Conservation (phyloP, 306 rosid genomes). For the Quercus glauca region DNA sequence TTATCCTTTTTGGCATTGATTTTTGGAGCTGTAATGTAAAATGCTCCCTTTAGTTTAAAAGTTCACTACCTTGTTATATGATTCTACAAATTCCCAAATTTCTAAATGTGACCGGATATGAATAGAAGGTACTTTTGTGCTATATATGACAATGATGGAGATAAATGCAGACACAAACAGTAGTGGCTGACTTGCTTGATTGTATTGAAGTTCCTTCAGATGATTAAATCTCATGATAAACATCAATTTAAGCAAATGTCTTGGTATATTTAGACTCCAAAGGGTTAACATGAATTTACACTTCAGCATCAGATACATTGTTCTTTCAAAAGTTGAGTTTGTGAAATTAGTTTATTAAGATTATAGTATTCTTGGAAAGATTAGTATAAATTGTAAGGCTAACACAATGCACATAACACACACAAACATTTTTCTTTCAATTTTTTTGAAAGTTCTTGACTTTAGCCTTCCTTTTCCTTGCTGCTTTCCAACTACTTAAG, state of each 20-base stretch:
- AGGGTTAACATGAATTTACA: neutral
- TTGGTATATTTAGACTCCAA: neutral
- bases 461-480: neutral
- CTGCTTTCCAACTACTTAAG: neutral
- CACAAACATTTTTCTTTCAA: no score
- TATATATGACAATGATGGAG: neutral
- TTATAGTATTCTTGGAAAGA: neutral
- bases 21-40: neutral
- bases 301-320: neutral
- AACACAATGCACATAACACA: neutral
- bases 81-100: neutral
- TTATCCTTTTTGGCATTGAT: neutral
- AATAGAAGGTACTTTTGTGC: neutral
- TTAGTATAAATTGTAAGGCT: neutral
- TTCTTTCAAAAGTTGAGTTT: neutral
- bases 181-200: neutral
- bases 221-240: neutral
- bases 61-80: neutral
- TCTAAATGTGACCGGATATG: neutral
- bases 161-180: neutral
- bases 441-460: neutral
- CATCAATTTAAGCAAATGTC: neutral
- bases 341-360: no score
- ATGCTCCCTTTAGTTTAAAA: neutral
- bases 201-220: neutral